Evolutionary conservation across 495 filamentous ascomycete species (phyloP).

Genomic region (Tuber umbilicatum): DNA sequence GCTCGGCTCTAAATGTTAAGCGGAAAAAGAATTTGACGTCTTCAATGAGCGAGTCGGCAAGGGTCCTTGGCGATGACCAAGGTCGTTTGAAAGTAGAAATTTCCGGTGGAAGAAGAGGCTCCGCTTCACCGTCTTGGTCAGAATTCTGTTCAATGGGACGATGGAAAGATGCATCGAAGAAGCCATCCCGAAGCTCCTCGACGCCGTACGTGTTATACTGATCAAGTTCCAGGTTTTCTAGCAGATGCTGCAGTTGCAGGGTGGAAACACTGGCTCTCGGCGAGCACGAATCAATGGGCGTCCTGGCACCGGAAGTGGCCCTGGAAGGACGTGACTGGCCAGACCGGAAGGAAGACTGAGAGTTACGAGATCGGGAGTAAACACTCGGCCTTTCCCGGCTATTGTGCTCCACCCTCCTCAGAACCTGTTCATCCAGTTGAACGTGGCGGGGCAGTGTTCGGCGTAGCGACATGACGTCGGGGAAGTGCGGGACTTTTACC

Average conservation of each 20-base stretch:
- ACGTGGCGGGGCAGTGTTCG: constrained; percentile 19
- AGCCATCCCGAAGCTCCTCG: constrained; percentile 53
- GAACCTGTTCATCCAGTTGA: constrained; percentile 32
- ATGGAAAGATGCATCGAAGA: constrained; percentile 55
- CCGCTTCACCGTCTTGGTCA: constrained; percentile 17
- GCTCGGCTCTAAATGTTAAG: constrained; percentile 34
- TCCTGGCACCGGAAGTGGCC: constrained; percentile 33
- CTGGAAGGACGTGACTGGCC: constrained; percentile 19
- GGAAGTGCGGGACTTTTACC: neutral
- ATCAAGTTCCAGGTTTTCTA: constrained; percentile 44
- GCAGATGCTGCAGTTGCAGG: constrained; percentile 45
- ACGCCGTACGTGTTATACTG: constrained; percentile 51
- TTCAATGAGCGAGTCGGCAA: constrained; percentile 41
- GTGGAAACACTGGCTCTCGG: constrained; percentile 39
- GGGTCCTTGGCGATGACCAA: constrained; percentile 40
- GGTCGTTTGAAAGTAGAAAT: constrained; percentile 11
- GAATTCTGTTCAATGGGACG: constrained; percentile 45
- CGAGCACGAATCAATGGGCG: constrained; percentile 33
- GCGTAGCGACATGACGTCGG: neutral
- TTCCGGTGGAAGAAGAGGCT: constrained; percentile 14
- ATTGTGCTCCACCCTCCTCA: constrained; percentile 16
- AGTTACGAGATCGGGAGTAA: constrained; percentile 26
- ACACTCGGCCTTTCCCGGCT: constrained; percentile 19
- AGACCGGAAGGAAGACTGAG: constrained; percentile 32
- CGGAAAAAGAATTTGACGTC: constrained; percentile 45